Evolutionary conservation across 2,329 filamentous ascomycete species (phyloP).

Genomic region (Xylariaceae sp.): DNA sequence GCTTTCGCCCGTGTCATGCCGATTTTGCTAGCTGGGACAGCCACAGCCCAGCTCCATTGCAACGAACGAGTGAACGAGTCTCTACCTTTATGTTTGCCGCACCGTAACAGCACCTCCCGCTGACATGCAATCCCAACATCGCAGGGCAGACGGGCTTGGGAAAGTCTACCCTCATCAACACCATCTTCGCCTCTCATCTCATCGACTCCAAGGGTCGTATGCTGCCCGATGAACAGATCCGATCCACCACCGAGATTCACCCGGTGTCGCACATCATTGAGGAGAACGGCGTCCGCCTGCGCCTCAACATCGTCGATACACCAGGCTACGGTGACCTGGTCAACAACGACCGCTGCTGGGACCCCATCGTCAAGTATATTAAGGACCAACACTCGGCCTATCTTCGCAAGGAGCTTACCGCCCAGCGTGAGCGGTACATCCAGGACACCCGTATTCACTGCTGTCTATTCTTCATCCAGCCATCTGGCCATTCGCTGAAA

Average conservation of each 20-base stretch:
- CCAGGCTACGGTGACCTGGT: conserved; percentile 97
- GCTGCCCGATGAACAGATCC: conserved; percentile 85
- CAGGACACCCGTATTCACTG: conserved; percentile 99
- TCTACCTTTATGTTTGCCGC: conserved; percentile 1
- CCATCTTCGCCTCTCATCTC: conserved; percentile 98
- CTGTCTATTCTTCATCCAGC: conserved; percentile 99
- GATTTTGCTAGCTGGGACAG: no score
- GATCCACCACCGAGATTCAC: conserved; percentile 96
- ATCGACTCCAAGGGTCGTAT: conserved; percentile 98
- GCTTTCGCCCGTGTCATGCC: no score
- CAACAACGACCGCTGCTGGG: conserved; percentile 99
- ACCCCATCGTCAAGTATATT: conserved; percentile 99
- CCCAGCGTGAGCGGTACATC: conserved; percentile 98
- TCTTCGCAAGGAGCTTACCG: conserved; percentile 97
- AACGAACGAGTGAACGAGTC: neutral
- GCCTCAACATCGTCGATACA: conserved; percentile 98
- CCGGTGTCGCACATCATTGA: conserved; percentile 98
- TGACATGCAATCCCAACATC: conserved; percentile 30
- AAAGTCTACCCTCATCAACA: conserved; percentile 99
- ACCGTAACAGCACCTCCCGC: conserved; percentile 15
- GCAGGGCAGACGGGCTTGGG: conserved; percentile 95
- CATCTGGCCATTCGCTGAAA: conserved; percentile 96
- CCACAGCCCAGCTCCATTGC: neutral
- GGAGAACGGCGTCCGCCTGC: conserved; percentile 96
- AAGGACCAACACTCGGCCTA: conserved; percentile 99